Conservation (phyloP, 768 basidiomycete genomes). For the Russula virescens region DNA sequence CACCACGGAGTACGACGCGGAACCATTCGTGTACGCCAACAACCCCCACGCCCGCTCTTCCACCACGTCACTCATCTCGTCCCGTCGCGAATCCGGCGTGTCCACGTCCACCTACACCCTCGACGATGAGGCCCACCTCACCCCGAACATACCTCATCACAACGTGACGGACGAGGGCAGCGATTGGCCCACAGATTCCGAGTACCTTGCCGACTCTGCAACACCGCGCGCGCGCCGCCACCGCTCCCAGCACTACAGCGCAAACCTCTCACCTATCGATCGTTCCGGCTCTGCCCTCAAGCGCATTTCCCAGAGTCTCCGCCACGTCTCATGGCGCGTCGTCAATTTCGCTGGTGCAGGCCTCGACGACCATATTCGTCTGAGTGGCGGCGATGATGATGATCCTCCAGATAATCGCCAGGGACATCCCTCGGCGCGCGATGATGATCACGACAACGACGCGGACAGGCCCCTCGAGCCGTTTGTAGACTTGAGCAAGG, state of each 20-base stretch:
- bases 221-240: slow-evolving; percentile 36
- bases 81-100: slow-evolving; percentile 28
- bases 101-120: slow-evolving; percentile 41
- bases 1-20: slow-evolving; percentile 20
- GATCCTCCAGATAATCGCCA: slow-evolving; percentile 20
- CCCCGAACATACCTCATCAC: slow-evolving; percentile 42
- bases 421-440: slow-evolving; percentile 25
- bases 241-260: slow-evolving; percentile 47
- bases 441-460: slow-evolving; percentile 34
- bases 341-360: slow-evolving; percentile 67
- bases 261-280: slow-evolving; percentile 52
- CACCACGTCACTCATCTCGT: slow-evolving; percentile 45
- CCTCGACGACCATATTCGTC: slow-evolving; percentile 52
- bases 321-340: slow-evolving; percentile 69
- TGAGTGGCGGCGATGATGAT: slow-evolving; percentile 37
- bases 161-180: slow-evolving; percentile 26
- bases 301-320: slow-evolving; percentile 49
- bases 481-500: slow-evolving; percentile 39
- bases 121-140: slow-evolving; percentile 56
- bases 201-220: slow-evolving; percentile 33
- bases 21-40: slow-evolving; percentile 35
- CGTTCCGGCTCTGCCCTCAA: slow-evolving; percentile 56
- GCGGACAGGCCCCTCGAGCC: slow-evolving; percentile 28
- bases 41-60: slow-evolving; percentile 43
- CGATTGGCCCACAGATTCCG: slow-evolving; percentile 27